Conservation (phyloP, 73 alveolate species). For the Urostyla sp. region DNA sequence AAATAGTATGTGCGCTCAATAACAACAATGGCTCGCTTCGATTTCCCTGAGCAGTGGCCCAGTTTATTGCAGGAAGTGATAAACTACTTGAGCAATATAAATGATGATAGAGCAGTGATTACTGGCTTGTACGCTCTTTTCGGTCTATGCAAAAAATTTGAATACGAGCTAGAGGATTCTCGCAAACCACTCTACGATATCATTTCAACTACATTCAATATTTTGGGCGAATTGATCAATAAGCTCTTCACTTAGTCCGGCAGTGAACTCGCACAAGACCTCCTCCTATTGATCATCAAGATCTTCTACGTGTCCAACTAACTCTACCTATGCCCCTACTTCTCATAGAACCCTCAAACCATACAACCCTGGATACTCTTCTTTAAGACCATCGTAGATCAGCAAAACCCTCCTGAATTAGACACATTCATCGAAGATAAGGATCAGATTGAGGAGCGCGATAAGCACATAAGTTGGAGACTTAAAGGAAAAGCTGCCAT, state of each 20-base stretch:
- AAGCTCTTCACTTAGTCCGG: conserved; percentile 27
- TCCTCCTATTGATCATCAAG: conserved; percentile 58
- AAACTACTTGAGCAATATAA: neutral
- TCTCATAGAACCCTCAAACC: conserved; percentile 21
- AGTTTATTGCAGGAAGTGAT: conserved; percentile 37
- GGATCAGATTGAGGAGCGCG: conserved; percentile 67
- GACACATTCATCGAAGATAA: conserved; percentile 56
- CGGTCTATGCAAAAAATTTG: conserved; percentile 62
- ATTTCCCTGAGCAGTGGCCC: conserved; percentile 67
- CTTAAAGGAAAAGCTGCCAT: conserved; percentile 68
- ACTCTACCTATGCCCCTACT: conserved; percentile 58
- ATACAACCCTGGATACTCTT: conserved; percentile 66
- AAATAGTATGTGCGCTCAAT: conserved; percentile 45
- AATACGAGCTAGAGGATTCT: conserved; percentile 68
- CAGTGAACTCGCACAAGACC: conserved; percentile 47
- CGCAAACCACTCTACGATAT: conserved; percentile 72
- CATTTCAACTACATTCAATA: conserved; percentile 60
- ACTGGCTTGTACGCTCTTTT: conserved; percentile 59
- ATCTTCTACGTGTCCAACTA: conserved; percentile 75
- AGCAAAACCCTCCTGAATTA: conserved; percentile 59
- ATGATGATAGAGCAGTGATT: conserved; percentile 34
- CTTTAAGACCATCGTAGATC: conserved; percentile 67
- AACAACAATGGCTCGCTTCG: conserved; percentile 57
- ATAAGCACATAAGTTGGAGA: conserved; percentile 72
- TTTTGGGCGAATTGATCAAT: conserved; percentile 57